Conservation (phyloP, 1,284 basidiomycete species). For the Trichosporon coremiiforme region DNA sequence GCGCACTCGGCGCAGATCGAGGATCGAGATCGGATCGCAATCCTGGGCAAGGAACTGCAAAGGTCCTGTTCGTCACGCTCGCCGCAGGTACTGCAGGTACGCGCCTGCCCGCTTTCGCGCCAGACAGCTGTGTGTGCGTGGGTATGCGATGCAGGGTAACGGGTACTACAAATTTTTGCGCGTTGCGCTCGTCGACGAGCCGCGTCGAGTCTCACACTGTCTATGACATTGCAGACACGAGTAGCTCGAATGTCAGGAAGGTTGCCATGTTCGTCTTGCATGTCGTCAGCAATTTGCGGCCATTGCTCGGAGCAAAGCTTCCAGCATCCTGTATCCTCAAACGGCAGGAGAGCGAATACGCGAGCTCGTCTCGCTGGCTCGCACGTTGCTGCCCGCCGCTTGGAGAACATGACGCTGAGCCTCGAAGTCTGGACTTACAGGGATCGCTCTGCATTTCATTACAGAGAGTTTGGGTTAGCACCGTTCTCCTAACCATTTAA, state of each 20-base stretch:
- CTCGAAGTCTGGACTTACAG: conserved; percentile 14
- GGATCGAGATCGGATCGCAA: neutral
- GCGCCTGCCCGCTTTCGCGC: too few relatives aligned
- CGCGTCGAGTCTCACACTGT: neutral
- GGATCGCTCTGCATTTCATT: conserved; percentile 20
- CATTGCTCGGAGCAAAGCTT: neutral
- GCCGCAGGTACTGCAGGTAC: neutral
- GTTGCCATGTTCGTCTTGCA: conserved; percentile 56
- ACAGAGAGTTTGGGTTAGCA: conserved; percentile 23
- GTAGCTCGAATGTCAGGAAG: conserved; percentile 55
- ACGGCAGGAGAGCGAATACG: conserved; percentile 12
- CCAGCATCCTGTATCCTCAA: neutral
- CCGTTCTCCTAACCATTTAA: neutral
- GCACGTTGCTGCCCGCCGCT: neutral
- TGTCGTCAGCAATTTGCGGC: neutral
- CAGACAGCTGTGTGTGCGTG: neutral
- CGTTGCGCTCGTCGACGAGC: neutral
- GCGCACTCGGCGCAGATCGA: neutral
- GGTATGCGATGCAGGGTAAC: conserved; percentile 11
- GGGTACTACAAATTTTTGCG: conserved; percentile 2
- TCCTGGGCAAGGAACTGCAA: neutral
- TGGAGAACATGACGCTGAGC: neutral
- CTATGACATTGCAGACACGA: conserved; percentile 44
- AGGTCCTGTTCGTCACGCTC: too few relatives aligned
- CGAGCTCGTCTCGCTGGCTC: neutral